phyloP scores from a whole-genome alignment of 495 filamentous ascomycete species.

The Tuber brumale region DNA sequence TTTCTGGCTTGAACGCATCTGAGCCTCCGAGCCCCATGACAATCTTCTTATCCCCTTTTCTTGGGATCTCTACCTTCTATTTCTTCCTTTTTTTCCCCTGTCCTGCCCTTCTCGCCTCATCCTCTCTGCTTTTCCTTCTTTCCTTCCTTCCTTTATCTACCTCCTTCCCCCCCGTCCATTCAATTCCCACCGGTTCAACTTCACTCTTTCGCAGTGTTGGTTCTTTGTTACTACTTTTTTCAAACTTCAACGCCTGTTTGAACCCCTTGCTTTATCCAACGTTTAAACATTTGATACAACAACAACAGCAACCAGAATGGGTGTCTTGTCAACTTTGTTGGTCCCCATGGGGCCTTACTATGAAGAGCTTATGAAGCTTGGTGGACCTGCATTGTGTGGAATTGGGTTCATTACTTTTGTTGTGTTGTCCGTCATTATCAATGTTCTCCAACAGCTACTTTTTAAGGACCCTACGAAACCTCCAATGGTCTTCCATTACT shows the following conservation, averaged over 20 bases:
- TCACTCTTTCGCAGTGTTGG: not conserved
- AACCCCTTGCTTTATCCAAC: not conserved
- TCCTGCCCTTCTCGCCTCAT: not conserved
- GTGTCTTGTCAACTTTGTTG: conserved; percentile 31
- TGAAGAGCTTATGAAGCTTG: conserved; percentile 45
- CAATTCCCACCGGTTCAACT: not conserved
- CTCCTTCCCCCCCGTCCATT: not conserved
- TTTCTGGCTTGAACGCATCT: not conserved
- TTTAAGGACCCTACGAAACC: conserved; percentile 67
- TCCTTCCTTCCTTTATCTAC: not conserved
- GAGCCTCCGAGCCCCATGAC: not conserved
- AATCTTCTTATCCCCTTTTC: conserved; percentile 16
- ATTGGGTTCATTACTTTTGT: conserved; percentile 45
- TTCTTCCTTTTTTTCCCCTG: conserved; percentile 16
- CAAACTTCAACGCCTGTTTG: not conserved
- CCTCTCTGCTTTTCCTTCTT: not conserved
- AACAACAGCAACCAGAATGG: conserved; percentile 17
- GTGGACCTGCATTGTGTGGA: conserved; percentile 43
- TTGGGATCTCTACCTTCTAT: conserved; percentile 7
- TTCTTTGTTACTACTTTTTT: not conserved
- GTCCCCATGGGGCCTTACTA: conserved; percentile 29
- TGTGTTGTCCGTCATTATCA: conserved; percentile 54
- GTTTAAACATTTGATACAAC: not conserved
- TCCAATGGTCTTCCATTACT: conserved; percentile 76
- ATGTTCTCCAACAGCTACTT: conserved; percentile 62